Base-by-base conservation (phyloP, 2,329 filamentous ascomycete genomes). In the Dactylellina parvicollis region DNA sequence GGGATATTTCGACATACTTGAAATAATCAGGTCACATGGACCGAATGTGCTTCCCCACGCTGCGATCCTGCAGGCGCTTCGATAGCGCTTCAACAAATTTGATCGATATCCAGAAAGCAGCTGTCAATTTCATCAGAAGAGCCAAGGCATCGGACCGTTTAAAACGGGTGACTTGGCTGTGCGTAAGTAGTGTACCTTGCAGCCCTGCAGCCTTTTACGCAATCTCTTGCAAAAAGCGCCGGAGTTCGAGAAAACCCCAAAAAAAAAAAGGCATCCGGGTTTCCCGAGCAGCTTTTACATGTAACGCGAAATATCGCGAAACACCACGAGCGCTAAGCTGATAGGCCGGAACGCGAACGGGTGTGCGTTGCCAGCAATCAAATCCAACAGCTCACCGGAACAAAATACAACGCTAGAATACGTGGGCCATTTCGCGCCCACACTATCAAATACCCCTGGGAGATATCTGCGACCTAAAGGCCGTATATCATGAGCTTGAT, bases 371-470 rank as follows among this genome's bases (percentile, higher is more conserved):
- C 22, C 40, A 44, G n/a, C 16, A 8, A 4, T 4, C 9, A 7
- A 44, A 20, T 44, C 14, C 55, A 59, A 59, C 55, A 59, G n/a
- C 3, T 14, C 4, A 9, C 34, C 3, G 12, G 16, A 3, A 3
- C 12, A 38, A 4, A 14, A 4, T 14, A 38, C 16, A 38, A n/a
- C 3, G 10, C 5, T 38, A 9, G 4, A 9, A 14, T 14, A 14
- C 34, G 30, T 38, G 5, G n/a, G n/a, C n/a, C n/a, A n/a, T n/a
- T 47, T 69, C 55, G 64, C 62, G 62, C 62, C 62, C 42, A 52
- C n/a, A 12, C 12, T 59, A 42, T 20, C 40, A 49, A 14, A 59
- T 26, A 67, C 44, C 52, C 52, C 44, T n/a, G 12, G 34, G 60
- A 32, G 50, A 30, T 18, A 22, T 30, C 18, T 40, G 26, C 36